Percentiles rank a stretch among this genome's conserved stretches.
Evolutionary conservation across 768 basidiomycete genomes (phyloP).

Genomic region (Nidula microcarpa): DNA sequence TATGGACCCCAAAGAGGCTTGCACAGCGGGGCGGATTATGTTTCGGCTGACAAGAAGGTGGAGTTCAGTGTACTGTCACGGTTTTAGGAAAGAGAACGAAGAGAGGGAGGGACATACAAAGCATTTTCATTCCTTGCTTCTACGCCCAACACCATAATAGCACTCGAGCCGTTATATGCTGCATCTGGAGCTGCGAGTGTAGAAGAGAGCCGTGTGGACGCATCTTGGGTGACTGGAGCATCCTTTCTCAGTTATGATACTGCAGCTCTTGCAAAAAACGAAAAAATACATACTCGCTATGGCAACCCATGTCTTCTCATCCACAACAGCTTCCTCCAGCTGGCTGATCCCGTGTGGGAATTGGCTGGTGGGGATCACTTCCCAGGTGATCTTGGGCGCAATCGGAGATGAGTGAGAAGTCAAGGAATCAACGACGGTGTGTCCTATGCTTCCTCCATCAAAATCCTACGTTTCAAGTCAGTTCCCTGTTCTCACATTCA

Average conservation of each 20-base stretch:
- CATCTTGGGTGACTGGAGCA: constrained; percentile 38
- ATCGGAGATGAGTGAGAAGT: constrained; percentile 17
- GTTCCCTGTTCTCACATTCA: neutral
- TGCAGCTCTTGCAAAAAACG: neutral
- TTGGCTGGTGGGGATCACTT: constrained; percentile 29
- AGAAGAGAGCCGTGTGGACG: constrained; percentile 29
- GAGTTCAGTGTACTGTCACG: neutral
- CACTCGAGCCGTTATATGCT: constrained; percentile 43
- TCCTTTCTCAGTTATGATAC: neutral
- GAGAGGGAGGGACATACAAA: constrained; percentile 37
- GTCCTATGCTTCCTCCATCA: constrained; percentile 52
- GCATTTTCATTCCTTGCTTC: constrained; percentile 58
- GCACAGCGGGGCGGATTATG: constrained; percentile 27
- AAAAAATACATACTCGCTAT: constrained; percentile 40
- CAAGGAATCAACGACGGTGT: constrained; percentile 36
- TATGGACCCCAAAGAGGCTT: constrained; percentile 31
- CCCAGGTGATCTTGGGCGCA: constrained; percentile 42
- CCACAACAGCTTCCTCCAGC: constrained; percentile 38
- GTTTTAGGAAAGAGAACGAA: neutral
- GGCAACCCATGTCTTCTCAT: constrained; percentile 53
- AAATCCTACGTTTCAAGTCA: constrained; percentile 48
- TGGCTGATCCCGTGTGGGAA: constrained; percentile 43
- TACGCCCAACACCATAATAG: constrained; percentile 43
- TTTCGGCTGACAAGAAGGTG: constrained; percentile 19
- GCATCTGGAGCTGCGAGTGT: constrained; percentile 36